phyloP scores from a whole-genome alignment of 495 filamentous ascomycete species.

The Tuber aestivum region DNA sequence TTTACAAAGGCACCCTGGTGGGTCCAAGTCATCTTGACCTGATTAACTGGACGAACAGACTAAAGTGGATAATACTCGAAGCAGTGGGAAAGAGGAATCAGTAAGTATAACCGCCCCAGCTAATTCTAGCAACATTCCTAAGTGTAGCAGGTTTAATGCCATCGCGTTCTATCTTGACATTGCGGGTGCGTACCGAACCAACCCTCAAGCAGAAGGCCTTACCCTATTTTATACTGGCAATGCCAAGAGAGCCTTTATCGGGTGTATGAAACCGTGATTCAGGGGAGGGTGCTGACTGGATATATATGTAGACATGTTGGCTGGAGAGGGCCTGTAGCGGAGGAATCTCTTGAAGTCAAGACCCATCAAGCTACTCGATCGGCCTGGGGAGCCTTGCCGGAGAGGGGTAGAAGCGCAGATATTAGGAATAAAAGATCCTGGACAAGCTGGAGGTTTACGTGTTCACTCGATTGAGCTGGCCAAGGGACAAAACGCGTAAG shows the following conservation, averaged over 20 bases:
- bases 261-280: not conserved
- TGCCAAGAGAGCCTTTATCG: not conserved
- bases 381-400: not conserved
- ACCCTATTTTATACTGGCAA: not conserved
- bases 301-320: slow-evolving; percentile 60
- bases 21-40: slow-evolving; percentile 84
- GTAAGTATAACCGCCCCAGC: slow-evolving; percentile 47
- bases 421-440: not conserved
- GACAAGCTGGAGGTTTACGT: not conserved
- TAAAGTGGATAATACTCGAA: slow-evolving; percentile 64
- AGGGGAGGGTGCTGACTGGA: slow-evolving; percentile 7
- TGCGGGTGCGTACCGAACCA: slow-evolving; percentile 52
- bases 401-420: not conserved
- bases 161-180: slow-evolving; percentile 93
- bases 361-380: not conserved
- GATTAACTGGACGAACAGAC: slow-evolving; percentile 90
- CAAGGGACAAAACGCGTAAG: not conserved
- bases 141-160: slow-evolving; percentile 71
- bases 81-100: slow-evolving; percentile 63
- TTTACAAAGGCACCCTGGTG: slow-evolving; percentile 84
- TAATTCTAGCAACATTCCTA: slow-evolving; percentile 2
- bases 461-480: not conserved
- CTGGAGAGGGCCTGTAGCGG: slow-evolving; percentile 59
- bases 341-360: not conserved
- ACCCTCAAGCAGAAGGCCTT: not conserved